Conservation (phyloP, 768 basidiomycete genomes). For the Trametes elegans region DNA sequence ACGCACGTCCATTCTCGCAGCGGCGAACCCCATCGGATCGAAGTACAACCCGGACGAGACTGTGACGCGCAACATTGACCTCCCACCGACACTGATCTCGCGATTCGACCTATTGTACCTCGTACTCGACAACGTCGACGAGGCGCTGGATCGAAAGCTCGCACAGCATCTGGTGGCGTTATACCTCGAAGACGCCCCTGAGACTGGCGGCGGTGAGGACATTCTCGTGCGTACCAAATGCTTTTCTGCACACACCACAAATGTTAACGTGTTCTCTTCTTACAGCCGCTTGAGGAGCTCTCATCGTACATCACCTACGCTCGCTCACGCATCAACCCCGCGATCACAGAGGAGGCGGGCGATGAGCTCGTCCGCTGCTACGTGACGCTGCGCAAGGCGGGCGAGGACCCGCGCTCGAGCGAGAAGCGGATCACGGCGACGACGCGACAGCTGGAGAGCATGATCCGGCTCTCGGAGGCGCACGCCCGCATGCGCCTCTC, state of each 20-base stretch:
- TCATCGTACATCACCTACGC: constrained; percentile 96
- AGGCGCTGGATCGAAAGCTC: constrained; percentile 76
- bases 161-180: constrained; percentile 92
- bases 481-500: constrained; percentile 97
- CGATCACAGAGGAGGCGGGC: constrained; percentile 82
- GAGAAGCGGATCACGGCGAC: constrained; percentile 98
- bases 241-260: neutral
- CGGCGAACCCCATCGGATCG: constrained; percentile 95
- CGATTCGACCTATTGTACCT: constrained; percentile 97
- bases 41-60: constrained; percentile 92
- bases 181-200: constrained; percentile 89
- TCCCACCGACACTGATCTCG: constrained; percentile 96
- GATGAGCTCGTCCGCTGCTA: constrained; percentile 85
- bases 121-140: constrained; percentile 93
- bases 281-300: constrained; percentile 85
- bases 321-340: constrained; percentile 79
- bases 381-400: constrained; percentile 91
- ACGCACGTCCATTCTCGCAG: constrained; percentile 95
- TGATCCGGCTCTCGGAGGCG: constrained; percentile 95
- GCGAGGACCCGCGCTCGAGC: constrained; percentile 79
- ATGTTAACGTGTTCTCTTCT: too few relatives aligned
- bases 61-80: constrained; percentile 93
- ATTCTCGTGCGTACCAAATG: constrained; percentile 76
- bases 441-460: constrained; percentile 93
- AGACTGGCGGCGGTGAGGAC: constrained; percentile 59